phyloP scores from a whole-genome alignment of 768 basidiomycete genomes.

The Coprinopsis strossmayeri region DNA sequence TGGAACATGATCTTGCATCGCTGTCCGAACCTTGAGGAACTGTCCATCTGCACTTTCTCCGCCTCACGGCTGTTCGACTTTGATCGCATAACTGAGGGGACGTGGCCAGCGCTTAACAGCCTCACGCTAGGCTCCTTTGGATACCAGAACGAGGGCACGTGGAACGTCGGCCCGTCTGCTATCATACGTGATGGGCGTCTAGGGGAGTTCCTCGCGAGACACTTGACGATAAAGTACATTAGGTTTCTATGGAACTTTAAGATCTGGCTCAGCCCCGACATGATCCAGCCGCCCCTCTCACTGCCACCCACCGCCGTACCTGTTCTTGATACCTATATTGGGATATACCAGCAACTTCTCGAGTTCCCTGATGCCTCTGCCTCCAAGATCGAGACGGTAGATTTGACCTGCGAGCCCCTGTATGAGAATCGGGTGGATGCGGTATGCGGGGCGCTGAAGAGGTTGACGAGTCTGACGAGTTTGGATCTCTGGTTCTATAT shows the following conservation, averaged over 20 bases:
- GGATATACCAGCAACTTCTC: conserved; percentile 41
- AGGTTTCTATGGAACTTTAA: conserved; percentile 47
- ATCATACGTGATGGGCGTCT: conserved; percentile 21
- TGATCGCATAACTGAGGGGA: conserved; percentile 29
- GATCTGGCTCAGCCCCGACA: conserved; percentile 40
- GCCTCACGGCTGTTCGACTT: conserved; percentile 40
- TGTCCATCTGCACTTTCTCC: conserved; percentile 45
- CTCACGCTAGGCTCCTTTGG: conserved; percentile 46
- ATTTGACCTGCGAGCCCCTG: conserved; percentile 44
- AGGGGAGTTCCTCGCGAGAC: conserved; percentile 30
- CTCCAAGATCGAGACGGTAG: conserved; percentile 35
- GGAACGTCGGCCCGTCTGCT: conserved; percentile 26
- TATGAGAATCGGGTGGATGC: conserved; percentile 28
- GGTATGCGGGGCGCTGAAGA: conserved; percentile 28
- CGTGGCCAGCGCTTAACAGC: conserved; percentile 34
- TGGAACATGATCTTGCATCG: conserved; percentile 44
- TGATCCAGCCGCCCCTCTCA: conserved; percentile 26
- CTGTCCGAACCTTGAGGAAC: conserved; percentile 42
- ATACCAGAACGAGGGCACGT: conserved; percentile 36
- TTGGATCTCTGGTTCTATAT: conserved; percentile 46
- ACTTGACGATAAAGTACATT: conserved; percentile 32
- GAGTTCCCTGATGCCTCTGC: conserved; percentile 28
- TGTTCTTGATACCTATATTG: conserved; percentile 34
- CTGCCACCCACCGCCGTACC: conserved; percentile 26
- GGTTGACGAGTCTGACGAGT: conserved; percentile 30